Evolutionary conservation across 768 basidiomycete species (phyloP), one percentile per base, ranked within the genome.

Genomic region (Ramaria rubella): DNA sequence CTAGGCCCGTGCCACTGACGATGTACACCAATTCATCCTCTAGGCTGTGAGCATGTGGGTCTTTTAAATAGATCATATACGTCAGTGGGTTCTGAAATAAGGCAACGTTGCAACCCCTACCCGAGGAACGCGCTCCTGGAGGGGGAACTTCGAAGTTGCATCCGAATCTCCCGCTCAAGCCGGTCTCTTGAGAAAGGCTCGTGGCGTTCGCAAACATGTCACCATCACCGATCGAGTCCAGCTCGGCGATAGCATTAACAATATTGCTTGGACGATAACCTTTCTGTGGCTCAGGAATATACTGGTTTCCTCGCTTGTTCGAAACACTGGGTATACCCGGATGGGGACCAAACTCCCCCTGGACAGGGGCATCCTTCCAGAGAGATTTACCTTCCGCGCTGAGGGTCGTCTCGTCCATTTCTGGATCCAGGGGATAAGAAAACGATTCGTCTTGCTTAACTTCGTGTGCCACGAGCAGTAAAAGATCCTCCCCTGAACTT

Each of bases 1-100:
- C 55, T 3, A 59, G 23, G n/a, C 58, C 62, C 19, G 36, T 44
- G 7, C 62, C 62, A 12, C 54, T 53, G 21, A 63, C 36, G 26
- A 62, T 40, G 44, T 55, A 63, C 14, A 62, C 55, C 17, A 63
- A 30, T 52, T 63, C 62, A 14, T 59, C 58, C 55, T 63, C 62
- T 8, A 57, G 56, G 12, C 60, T 59, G 29, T 52, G 55, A 7
- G 61, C 52, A 49, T 57, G 59, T n/a, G 55, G 52, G 19, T 59
- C 58, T 56, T 43, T 6, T 19, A 29, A 49, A 23, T 8, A 57
- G 56, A 9, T 58, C 57, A 36, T 52, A 51, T 7, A 59, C 52
- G 43, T 57, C 54, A 15, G 55, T 45, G 19, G 55, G 52, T 56
- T 43, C 7, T 19, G 36, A 49, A 23, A 51, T 14, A 36, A 4